Base-by-base conservation (phyloP, 2,329 filamentous ascomycete genomes). In the Ambrosiella xylebori region DNA sequence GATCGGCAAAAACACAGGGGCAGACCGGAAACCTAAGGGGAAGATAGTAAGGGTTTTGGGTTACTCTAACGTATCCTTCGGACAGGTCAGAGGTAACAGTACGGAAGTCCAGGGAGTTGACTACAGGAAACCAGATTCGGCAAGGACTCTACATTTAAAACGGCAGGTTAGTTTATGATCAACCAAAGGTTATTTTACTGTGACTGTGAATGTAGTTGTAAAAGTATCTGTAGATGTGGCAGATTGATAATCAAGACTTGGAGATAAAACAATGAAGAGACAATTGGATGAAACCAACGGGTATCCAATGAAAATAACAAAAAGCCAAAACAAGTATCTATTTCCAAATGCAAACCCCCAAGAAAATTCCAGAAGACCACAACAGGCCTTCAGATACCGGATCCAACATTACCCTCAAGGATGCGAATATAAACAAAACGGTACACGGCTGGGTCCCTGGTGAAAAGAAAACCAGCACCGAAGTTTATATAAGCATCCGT, bases 81-180 rank as follows among this genome's bases (percentile, higher is more conserved):
- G 44, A 17, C 19, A 47, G n/a, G 19, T 41, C 11, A n/a, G 11
- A n/a, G 44, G 44, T 27, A 27, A 27, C 27, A 3, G 27, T 27
- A 15, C n/a, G 7, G 44, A 13, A 8, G n/a, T 13, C n/a, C 19
- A 8, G 27, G 40, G n/a, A 19, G 13, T n/a, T 15, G 51, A 41
- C 47, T 58, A 61, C 57, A 58, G 50, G 53, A 61, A 61, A 38
- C 56, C 59, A 17, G 59, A 59, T 37, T 56, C 56, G 17, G 59
- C 56, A 40, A 58, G 53, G 35, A 59, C 53, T 58, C 56, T 58
- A 47, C 47, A 51, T 35, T 51, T n/a, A 35, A 6, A 2, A 9
- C 13, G 3, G 47, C 47, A 19, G 13, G 47, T 51, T 51, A 51
- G 47, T 55, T 45, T 45, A 37, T 47, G 44, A 27, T 53, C 56